Percentiles rank a stretch among this genome's conserved stretches.
phyloP scores from a whole-genome alignment of 345 rosid genomes.

The Populus deltoides region DNA sequence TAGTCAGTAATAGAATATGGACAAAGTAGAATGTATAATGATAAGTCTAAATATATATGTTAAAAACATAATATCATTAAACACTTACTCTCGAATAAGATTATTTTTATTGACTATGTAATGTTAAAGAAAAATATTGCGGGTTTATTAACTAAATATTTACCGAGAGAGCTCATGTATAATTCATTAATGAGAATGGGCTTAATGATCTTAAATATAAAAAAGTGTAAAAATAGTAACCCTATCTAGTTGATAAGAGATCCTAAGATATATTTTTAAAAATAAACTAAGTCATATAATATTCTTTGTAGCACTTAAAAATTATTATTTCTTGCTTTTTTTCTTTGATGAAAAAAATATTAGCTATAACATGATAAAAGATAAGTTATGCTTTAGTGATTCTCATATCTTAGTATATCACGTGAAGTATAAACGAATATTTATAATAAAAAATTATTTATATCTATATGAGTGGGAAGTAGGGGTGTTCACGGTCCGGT shows the following conservation, averaged over 20 bases:
- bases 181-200: background rate
- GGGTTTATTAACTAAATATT: background rate
- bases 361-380: too few species aligned
- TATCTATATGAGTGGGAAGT: background rate
- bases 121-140: background rate
- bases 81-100: background rate
- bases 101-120: background rate
- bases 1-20: accelerated
- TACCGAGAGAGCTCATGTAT: background rate
- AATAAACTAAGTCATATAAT: background rate
- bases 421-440: background rate
- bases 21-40: background rate
- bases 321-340: background rate
- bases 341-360: too few species aligned
- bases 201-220: background rate
- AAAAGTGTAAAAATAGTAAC: background rate
- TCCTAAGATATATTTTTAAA: background rate
- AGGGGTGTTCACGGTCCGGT: too few species aligned
- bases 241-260: background rate
- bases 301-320: background rate
- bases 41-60: background rate
- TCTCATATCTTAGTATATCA: too few species aligned
- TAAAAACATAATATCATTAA: background rate
- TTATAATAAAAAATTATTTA: too few species aligned
- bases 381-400: background rate